Base-by-base conservation (phyloP, 768 basidiomycete genomes). In the Xerocomellus amylosporus region DNA sequence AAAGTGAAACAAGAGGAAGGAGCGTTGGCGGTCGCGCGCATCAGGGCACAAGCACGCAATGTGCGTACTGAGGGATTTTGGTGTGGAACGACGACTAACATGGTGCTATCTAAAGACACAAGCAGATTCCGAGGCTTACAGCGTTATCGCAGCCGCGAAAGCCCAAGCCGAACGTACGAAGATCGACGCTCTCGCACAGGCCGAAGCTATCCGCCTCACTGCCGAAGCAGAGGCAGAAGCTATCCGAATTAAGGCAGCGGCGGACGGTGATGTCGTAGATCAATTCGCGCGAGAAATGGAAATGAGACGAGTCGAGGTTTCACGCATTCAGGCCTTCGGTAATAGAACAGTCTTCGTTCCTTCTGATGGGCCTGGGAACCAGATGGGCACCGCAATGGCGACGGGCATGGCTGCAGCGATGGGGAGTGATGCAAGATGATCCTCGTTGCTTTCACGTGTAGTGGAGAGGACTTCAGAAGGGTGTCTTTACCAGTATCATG, bases 1-100 rank as follows among this genome's bases (percentile, higher is more conserved):
- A 86, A 87, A 67, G 85, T 91, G 63, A 92, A 91, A 71, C 86
- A 88, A 62, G 87, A 92, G 68, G 84, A 93, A 70, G 90, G 90
- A 60, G 77, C 85, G 15, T 78, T 92, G 46, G 74, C 85, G 10
- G 90, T 92, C 12, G 85, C 89, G 17, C 82, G 80, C 41, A 89
- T 92, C 74, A 88, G 85, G 63, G 88, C 87, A 2, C 78, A 88
- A 67, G 58, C 82, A 6, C 80, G 77, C 41, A 79, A 78, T 52
- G 79, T 80, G 58, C 44, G 74, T 67, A 17, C 13, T 4, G 1
- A 24, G 8, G 20, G 4, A 2, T 36, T 34, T 43, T 28, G 2
- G 20, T 31, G 34, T 19, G 14, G 43, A 38, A 43, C 5, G 31
- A 46, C 8, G 24, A 20, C 8, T 69, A 8, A 69, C 49, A 47